Conservation (phyloP, 202 grass and related monocot species). For the Sporobolus alterniflorus region DNA sequence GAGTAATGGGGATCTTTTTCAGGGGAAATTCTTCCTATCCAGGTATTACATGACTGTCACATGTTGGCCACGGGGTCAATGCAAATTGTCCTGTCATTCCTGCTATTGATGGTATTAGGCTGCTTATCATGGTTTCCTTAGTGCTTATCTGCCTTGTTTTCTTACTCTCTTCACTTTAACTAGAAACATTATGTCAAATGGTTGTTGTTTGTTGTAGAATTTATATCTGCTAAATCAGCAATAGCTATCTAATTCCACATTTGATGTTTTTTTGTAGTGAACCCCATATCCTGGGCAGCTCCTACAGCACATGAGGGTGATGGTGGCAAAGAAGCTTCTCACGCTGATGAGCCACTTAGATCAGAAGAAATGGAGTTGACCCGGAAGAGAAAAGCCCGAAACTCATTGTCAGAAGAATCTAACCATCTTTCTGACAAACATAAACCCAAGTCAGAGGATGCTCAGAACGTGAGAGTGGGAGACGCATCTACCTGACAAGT, state of each 20-base stretch:
- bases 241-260: slow-evolving; percentile 24
- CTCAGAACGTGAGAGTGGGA: slow-evolving; percentile 51
- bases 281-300: slow-evolving; percentile 54
- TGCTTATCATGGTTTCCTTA: not conserved
- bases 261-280: slow-evolving; percentile 29
- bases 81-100: not conserved
- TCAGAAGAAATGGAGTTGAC: slow-evolving; percentile 26
- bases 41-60: slow-evolving; percentile 14
- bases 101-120: not conserved
- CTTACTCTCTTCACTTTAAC: not conserved
- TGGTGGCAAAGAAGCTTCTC: slow-evolving; percentile 16
- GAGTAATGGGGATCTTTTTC: not conserved
- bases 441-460: slow-evolving; percentile 36
- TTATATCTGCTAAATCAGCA: not conserved
- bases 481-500: slow-evolving; percentile 39
- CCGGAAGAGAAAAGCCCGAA: slow-evolving; percentile 43
- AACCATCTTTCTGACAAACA: slow-evolving; percentile 28
- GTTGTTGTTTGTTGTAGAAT: slow-evolving; percentile 2
- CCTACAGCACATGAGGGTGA: slow-evolving; percentile 17
- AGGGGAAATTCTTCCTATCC: not conserved
- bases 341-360: slow-evolving; percentile 10
- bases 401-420: slow-evolving; percentile 16
- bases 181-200: too few relatives aligned
- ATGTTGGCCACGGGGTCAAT: slow-evolving; percentile 1
- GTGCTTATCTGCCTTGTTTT: not conserved